Base-by-base conservation (phyloP, 2,329 filamentous ascomycete genomes). In the Fusarium torreyae region DNA sequence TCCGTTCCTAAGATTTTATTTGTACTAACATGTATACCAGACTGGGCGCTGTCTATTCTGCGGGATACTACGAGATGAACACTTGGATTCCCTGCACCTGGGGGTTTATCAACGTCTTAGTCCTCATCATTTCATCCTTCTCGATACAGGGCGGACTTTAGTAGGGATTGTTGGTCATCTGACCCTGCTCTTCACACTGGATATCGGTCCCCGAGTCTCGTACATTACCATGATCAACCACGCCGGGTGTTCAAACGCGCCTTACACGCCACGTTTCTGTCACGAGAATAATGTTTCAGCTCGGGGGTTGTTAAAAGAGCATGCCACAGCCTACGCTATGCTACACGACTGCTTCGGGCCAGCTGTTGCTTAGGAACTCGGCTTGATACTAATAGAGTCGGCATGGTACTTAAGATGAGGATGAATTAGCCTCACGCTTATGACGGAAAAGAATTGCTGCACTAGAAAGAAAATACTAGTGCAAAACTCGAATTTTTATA, bases 61-160 rank as follows among this genome's bases (percentile, higher is more conserved):
- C 91, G 4, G 94, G 94, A 43, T 93, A 91, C 79, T 97, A 95
- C 77, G 86, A 90, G 74, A 96, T 97, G 94, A 95, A 94, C 45
- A 97, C 94, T 0, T 97, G 94, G 94, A 92, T 97, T 52, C 94
- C 94, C 0, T 92, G 96, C 75, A 87, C 94, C 22, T 97, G 94
- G 94, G 93, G 89, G 1, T 86, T 93, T 76, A 91, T 95, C 78
- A 97, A 94, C 77, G 90, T 95, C 11, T 79, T 97, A 46, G 87
- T 97, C 31, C 83, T 98, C 45, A 89, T 97, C 50, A 84, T 97
- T 66, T 96, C 94, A 7, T 96, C 93, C 6, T 97, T 97, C 78
- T 93, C 94, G n/a, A 94, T 97, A 52, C 94, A 97, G 77, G 94
- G 94, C 49, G 94, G 93, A 39, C 85, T 97, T 65, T 97, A 80